Percentiles rank a stretch among this genome's conserved stretches.
Evolutionary conservation across 192 early-diverging fungal species (phyloP).

Genomic region (Allomyces javanicus): DNA sequence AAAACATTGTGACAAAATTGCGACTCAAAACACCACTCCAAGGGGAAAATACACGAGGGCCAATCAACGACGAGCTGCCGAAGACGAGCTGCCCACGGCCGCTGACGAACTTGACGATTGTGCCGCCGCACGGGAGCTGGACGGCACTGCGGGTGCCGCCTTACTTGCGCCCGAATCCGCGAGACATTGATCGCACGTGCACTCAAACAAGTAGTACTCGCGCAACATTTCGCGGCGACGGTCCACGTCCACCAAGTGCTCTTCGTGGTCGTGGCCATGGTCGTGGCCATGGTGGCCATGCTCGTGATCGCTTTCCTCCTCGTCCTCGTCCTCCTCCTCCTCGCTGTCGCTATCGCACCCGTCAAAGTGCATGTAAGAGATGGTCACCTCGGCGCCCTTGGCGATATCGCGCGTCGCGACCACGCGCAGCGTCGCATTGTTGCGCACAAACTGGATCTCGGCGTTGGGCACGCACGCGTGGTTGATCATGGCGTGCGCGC

Average conservation of each 20-base stretch:
- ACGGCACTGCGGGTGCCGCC: no score
- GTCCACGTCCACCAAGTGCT: neutral
- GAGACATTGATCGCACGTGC: neutral
- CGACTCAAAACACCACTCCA: no score
- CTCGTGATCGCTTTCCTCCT: neutral
- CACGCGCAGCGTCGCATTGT: neutral
- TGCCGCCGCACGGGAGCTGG: no score
- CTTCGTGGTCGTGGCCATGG: neutral
- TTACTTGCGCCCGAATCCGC: neutral
- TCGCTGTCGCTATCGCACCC: neutral
- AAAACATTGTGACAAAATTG: no score
- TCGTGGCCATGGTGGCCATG: neutral
- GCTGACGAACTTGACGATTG: no score
- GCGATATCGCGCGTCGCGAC: neutral
- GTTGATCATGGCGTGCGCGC: slow-evolving; percentile 1
- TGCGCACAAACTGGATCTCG: slow-evolving; percentile 1
- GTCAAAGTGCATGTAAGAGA: slow-evolving; percentile 1
- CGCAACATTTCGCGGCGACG: neutral
- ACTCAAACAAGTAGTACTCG: slow-evolving; percentile 4
- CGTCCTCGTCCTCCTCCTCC: slow-evolving; percentile 3
- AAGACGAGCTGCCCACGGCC: no score
- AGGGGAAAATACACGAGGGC: no score
- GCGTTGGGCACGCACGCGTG: slow-evolving; percentile 3
- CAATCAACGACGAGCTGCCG: no score
- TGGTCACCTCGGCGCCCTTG: slow-evolving; percentile 2